These are phyloP conservation scores for Nemania serpens DNA, from an alignment of 2,329 filamentous ascomycete genomes.

Conservation along the genomic window DNA sequence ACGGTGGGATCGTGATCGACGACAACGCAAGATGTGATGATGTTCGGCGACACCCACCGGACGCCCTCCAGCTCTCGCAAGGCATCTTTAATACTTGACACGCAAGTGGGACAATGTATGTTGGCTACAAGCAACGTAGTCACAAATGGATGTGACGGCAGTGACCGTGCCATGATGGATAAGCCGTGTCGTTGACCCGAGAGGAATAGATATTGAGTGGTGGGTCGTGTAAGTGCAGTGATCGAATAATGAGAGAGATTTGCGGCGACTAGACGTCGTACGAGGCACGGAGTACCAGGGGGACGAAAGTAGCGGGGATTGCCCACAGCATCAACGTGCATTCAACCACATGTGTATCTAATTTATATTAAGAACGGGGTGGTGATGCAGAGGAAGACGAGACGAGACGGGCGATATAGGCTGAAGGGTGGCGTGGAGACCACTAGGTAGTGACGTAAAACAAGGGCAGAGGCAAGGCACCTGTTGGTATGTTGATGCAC, in stretches of 20 bases:
- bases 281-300: background rate
- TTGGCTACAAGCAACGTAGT: slow-evolving; percentile 71
- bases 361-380: slow-evolving; percentile 24
- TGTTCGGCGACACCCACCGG: slow-evolving; percentile 68
- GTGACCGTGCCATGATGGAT: slow-evolving; percentile 33
- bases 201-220: slow-evolving; percentile 3
- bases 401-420: slow-evolving; percentile 20
- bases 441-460: slow-evolving; percentile 12
- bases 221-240: slow-evolving; percentile 13
- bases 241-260: slow-evolving; percentile 1
- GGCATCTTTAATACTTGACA: slow-evolving; percentile 66
- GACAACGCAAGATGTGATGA: slow-evolving; percentile 67
- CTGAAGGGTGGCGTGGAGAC: slow-evolving; percentile 13
- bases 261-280: background rate
- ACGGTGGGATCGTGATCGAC: slow-evolving; percentile 57
- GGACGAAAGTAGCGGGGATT: slow-evolving; percentile 2
- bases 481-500: background rate
- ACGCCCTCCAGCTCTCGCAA: slow-evolving; percentile 53
- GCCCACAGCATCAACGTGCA: slow-evolving; percentile 8
- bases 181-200: slow-evolving; percentile 3
- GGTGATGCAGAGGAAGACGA: slow-evolving; percentile 7
- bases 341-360: slow-evolving; percentile 18
- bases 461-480: background rate
- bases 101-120: slow-evolving; percentile 78
- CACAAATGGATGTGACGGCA: slow-evolving; percentile 37